These are phyloP conservation scores for Penicillium fuscoglaucum DNA, from an alignment of 2,329 filamentous ascomycete species.

Conservation along the genomic window DNA sequence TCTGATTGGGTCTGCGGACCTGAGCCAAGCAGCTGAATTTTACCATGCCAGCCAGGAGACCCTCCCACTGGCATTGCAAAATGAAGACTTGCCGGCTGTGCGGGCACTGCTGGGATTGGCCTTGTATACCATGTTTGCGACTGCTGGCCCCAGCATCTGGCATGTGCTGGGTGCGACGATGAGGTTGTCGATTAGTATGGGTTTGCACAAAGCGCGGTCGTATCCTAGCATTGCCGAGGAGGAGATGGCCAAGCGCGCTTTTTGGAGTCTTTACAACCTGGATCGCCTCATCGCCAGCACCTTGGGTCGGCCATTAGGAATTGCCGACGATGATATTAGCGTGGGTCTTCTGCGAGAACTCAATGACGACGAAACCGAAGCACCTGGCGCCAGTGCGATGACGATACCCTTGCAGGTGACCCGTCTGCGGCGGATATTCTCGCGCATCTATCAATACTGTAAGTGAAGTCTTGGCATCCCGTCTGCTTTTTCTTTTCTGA, in stretches of 20 bases:
- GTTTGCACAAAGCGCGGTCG: slow-evolving; percentile 37
- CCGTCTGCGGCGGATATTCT: slow-evolving; percentile 40
- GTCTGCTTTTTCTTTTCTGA: background rate
- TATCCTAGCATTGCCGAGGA: slow-evolving; percentile 34
- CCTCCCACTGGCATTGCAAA: slow-evolving; percentile 36
- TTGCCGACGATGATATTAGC: slow-evolving; percentile 46
- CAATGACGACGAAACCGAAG: slow-evolving; percentile 42
- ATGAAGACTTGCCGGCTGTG: slow-evolving; percentile 40
- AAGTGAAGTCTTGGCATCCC: slow-evolving; percentile 13
- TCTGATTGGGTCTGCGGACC: slow-evolving; percentile 36
- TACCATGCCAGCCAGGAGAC: slow-evolving; percentile 40
- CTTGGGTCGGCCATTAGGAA: slow-evolving; percentile 41
- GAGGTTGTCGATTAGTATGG: slow-evolving; percentile 41
- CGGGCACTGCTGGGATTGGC: slow-evolving; percentile 40
- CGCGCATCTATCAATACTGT: slow-evolving; percentile 43
- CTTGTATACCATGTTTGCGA: slow-evolving; percentile 42
- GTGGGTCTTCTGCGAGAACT: slow-evolving; percentile 40
- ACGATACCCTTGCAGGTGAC: slow-evolving; percentile 43
- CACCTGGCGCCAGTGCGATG: slow-evolving; percentile 38
- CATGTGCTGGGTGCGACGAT: slow-evolving; percentile 42
- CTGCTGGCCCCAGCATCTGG: slow-evolving; percentile 42
- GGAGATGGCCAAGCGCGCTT: slow-evolving; percentile 45
- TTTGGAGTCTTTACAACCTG: slow-evolving; percentile 48
- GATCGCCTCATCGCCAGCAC: slow-evolving; percentile 45
- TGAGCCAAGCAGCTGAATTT: slow-evolving; percentile 35